A percentile compares a stretch with the other conserved stretches of the same genome.
phyloP scores from a whole-genome alignment of 73 alveolate species.

The Tetrahymena malaccensis region DNA sequence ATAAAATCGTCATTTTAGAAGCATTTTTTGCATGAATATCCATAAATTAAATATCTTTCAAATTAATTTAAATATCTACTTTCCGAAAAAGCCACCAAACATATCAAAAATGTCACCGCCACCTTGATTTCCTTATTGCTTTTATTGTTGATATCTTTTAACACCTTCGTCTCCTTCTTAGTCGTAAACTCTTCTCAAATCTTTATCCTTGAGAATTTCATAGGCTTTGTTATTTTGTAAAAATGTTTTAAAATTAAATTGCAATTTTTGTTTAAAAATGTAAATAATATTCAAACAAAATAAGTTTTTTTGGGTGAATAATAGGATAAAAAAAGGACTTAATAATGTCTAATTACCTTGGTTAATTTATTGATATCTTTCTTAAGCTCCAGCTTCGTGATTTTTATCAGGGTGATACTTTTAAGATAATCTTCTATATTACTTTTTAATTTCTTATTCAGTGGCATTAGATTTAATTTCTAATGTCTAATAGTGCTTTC shows the following conservation, averaged over 20 bases:
- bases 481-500: background rate
- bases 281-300: background rate
- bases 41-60: background rate
- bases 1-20: background rate
- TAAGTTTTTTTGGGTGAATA: too few species aligned
- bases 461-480: background rate
- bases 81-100: slow-evolving; percentile 69
- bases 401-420: background rate
- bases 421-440: background rate
- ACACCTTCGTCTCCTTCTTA: slow-evolving; percentile 82
- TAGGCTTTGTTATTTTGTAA: slow-evolving; percentile 43
- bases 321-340: too few species aligned
- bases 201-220: slow-evolving; percentile 71
- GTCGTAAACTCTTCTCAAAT: slow-evolving; percentile 70
- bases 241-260: too few species aligned
- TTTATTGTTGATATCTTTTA: slow-evolving; percentile 42
- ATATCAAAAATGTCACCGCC: slow-evolving; percentile 75
- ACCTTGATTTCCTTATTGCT: slow-evolving; percentile 43
- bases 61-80: background rate
- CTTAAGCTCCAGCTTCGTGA: background rate
- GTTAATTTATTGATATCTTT: background rate
- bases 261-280: background rate
- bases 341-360: background rate
- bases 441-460: background rate
- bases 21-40: too few species aligned